Evolutionary conservation across 352 stramenopile genomes (phyloP), one percentile per base, ranked within the genome.

Genomic region (Blastocystis sp.): DNA sequence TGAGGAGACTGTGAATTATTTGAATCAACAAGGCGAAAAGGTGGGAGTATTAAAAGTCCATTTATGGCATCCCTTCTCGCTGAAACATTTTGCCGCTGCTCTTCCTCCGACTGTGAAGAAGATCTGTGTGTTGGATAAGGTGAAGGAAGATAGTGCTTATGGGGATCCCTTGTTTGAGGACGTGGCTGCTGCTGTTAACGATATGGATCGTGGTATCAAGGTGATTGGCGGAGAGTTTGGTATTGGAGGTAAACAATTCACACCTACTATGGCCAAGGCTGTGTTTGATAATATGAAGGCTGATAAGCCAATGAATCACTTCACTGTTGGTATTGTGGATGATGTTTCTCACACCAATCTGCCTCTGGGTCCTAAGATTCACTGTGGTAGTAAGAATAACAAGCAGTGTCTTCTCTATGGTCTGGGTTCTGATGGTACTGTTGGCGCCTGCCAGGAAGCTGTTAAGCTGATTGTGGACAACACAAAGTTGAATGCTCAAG

Each of bases 331-430:
- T 69, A 95, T 96, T 90, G 94, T 91, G 13, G 92, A 94, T 87
- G 91, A 93, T 92, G 91, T 94, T 13, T 92, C 90, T 53, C 81
- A 93, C 90, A 89, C 92, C 1, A 92, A 90, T 42, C 82, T 93
- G 27, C 73, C 89, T 60, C 51, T 93, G 9, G 91, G 91, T 42
- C 91, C 91, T 56, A 84, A 79, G 35, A 91, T 96, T 22, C 92
- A 91, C 57, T 91, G 60, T 91, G 78, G 56, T 92, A 92, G 66
- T 90, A 93, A 27, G 90, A 92, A 78, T 90, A 91, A 93, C 6
- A 96, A 95, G 79, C 93, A 97, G 90, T 96, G 94, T 90, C 91
- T 97, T 58, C 94, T 97, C 87, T 97, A 92, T 90, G 94, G 94
- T 60, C 95, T 95, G 89, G 93, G 94, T 51, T 93, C 93, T 68